These are phyloP conservation scores for Mycothermus thermophilus DNA, from an alignment of 495 filamentous ascomycete species.

Conservation along the genomic window DNA sequence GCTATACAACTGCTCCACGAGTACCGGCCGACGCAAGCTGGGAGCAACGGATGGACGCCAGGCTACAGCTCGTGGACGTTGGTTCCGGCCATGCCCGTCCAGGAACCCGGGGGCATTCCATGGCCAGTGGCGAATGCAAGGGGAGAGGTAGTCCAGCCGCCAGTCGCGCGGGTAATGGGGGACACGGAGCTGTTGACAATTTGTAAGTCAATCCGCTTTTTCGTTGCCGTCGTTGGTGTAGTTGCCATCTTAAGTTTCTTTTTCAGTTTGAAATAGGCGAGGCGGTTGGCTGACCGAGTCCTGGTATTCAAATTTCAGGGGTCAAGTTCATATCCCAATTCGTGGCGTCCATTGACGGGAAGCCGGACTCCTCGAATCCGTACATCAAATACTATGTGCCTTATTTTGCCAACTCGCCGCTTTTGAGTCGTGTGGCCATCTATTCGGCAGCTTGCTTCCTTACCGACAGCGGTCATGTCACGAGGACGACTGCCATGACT, in stretches of 20 bases:
- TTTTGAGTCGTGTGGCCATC: constrained; percentile 21
- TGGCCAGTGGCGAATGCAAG: constrained; percentile 6
- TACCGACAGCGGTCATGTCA: constrained; percentile 23
- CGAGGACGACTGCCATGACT: constrained; percentile 21
- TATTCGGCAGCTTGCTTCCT: constrained; percentile 29
- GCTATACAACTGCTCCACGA: constrained; percentile 13
- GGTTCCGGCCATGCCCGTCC: not conserved
- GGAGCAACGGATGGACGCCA: not conserved
- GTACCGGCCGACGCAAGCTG: constrained; percentile 7
- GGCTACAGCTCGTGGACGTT: constrained; percentile 3
- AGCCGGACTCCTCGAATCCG: constrained; percentile 22
- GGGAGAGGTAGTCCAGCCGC: constrained; percentile 7
- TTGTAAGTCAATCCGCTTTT: constrained; percentile 13
- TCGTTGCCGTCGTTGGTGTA: no score
- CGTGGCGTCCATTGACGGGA: constrained; percentile 26
- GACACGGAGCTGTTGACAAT: constrained; percentile 19
- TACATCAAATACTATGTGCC: constrained; percentile 26
- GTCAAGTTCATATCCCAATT: constrained; percentile 44
- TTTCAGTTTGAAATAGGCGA: no score
- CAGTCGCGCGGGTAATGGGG: constrained; percentile 8
- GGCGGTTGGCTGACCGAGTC: not conserved
- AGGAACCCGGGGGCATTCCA: not conserved
- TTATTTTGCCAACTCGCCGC: constrained; percentile 20
- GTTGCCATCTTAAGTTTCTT: no score
- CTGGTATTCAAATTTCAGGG: constrained; percentile 24